Evolutionary conservation across 169 alveolate genomes (phyloP).

Genomic region (Plasmodium coatneyi): DNA sequence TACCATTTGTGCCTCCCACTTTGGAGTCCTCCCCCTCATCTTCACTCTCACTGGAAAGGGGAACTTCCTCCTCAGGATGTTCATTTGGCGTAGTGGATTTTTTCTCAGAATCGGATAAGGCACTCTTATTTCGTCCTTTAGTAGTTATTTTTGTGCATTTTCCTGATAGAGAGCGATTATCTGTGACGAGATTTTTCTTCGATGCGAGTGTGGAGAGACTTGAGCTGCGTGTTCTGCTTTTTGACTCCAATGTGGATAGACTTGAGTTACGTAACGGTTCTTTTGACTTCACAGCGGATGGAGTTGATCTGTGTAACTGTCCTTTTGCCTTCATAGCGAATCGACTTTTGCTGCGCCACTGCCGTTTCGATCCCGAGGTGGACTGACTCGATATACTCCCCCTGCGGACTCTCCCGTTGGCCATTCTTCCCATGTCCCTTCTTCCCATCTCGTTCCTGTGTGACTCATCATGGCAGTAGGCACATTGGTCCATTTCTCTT

Average conservation of each 20-base stretch:
- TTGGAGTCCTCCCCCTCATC: neutral
- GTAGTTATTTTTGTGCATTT: neutral
- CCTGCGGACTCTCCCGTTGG: neutral
- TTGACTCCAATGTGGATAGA: neutral
- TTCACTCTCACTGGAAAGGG: neutral
- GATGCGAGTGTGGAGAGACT: neutral
- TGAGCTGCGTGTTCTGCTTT: neutral
- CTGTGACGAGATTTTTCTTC: neutral
- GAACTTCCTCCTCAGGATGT: neutral
- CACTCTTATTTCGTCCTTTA: neutral
- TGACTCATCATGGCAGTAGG: neutral
- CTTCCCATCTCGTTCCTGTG: neutral
- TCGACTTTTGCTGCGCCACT: neutral
- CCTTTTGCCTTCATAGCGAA: neutral
- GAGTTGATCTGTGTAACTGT: neutral
- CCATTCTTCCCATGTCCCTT: neutral
- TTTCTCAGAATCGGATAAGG: neutral
- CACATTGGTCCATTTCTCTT: slow-evolving; percentile 1
- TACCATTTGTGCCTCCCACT: neutral
- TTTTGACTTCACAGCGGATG: neutral
- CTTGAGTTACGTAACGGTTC: neutral
- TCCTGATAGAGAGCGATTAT: neutral
- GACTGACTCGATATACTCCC: neutral
- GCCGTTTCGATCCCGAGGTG: neutral
- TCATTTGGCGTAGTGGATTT: neutral